Evolutionary conservation across 163 green algal species (phyloP).

Genomic region (Picocystis sp.): DNA sequence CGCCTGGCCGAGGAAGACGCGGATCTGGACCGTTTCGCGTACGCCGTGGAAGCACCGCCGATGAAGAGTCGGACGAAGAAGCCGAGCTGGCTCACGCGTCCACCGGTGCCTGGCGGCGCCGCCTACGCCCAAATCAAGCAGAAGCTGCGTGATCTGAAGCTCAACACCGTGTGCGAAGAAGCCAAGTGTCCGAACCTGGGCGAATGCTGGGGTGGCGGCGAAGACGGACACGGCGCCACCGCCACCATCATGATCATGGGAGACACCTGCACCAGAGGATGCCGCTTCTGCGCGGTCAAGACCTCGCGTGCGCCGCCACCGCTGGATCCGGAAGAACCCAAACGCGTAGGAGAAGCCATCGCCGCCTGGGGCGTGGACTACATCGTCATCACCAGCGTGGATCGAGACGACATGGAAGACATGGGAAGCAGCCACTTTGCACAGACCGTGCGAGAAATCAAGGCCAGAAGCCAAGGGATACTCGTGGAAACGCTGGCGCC

Average conservation of each 20-base stretch:
- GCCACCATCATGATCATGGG: constrained; percentile 70
- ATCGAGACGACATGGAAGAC: constrained; percentile 91
- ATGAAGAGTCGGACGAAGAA: constrained; percentile 34
- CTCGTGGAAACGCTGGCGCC: constrained; percentile 81
- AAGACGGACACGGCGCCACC: constrained; percentile 44
- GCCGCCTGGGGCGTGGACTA: constrained; percentile 79
- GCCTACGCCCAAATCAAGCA: constrained; percentile 80
- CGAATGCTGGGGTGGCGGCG: constrained; percentile 88
- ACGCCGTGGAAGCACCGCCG: no score
- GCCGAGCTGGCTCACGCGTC: constrained; percentile 92
- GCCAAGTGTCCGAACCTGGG: constrained; percentile 89
- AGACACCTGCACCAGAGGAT: constrained; percentile 91
- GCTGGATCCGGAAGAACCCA: constrained; percentile 75
- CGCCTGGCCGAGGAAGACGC: no score
- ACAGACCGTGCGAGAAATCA: constrained; percentile 23
- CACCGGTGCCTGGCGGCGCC: constrained; percentile 61
- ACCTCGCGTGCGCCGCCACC: constrained; percentile 67
- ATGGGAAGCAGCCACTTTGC: constrained; percentile 26
- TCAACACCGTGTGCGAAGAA: constrained; percentile 60
- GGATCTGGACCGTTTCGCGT: no score
- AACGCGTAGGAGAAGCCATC: constrained; percentile 78
- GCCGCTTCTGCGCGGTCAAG: constrained; percentile 95
- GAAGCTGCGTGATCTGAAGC: constrained; percentile 89
- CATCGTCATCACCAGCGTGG: constrained; percentile 90
- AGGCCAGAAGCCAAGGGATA: constrained; percentile 39